Evolutionary conservation across 2,329 filamentous ascomycete genomes (phyloP).

Genomic region (Penicillium olsonii): DNA sequence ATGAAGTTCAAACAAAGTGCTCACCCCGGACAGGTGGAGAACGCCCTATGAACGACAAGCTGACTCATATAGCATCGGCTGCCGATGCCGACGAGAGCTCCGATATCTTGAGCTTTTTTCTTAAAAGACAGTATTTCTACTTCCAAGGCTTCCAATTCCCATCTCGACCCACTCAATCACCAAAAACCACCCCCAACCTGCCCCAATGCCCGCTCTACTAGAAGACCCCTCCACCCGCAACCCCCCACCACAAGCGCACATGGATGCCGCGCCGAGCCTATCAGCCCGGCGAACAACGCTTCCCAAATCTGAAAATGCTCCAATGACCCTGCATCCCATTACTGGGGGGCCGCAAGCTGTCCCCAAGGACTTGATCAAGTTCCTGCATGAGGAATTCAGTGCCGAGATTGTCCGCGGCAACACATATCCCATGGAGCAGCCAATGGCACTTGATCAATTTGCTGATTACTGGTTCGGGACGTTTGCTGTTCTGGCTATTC

Average conservation of each 20-base stretch:
- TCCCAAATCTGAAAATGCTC: conserved; percentile 19
- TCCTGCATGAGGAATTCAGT: conserved; percentile 36
- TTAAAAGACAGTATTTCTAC: not conserved
- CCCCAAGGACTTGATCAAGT: conserved; percentile 26
- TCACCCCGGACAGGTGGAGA: conserved; percentile 9
- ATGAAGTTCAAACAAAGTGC: too few relatives aligned
- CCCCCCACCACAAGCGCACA: conserved; percentile 27
- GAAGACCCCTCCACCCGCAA: conserved; percentile 36
- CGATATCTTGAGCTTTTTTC: too few relatives aligned
- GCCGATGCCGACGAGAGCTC: not conserved
- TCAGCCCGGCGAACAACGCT: conserved; percentile 26
- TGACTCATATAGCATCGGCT: conserved; percentile 16
- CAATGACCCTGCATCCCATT: conserved; percentile 35
- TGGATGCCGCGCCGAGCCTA: conserved; percentile 22
- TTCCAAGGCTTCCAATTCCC: too few relatives aligned
- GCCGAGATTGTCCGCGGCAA: conserved; percentile 37
- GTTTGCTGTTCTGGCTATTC: conserved; percentile 37
- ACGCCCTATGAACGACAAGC: conserved; percentile 24
- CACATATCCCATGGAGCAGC: conserved; percentile 43
- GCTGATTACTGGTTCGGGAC: conserved; percentile 42
- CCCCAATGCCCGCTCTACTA: conserved; percentile 38
- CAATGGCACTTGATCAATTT: conserved; percentile 32
- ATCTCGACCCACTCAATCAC: too few relatives aligned
- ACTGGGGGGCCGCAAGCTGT: conserved; percentile 23
- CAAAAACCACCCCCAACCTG: not conserved